Conservation (phyloP, 495 filamentous ascomycete genomes). For the Talaromyces adpressus region DNA sequence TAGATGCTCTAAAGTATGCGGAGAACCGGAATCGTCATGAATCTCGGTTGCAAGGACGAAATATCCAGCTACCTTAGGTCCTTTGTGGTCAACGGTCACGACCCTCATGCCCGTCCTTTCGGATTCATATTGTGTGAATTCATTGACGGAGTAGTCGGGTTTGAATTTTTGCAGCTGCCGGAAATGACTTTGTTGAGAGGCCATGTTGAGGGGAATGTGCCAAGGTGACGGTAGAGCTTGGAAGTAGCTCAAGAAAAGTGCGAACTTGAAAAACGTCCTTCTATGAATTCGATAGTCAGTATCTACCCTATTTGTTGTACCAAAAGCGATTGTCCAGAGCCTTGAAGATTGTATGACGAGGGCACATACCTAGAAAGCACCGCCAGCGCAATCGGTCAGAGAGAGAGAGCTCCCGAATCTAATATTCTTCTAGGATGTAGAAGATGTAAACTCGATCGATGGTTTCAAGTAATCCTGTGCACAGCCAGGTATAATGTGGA, state of each 20-base stretch:
- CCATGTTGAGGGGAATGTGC: constrained; percentile 22
- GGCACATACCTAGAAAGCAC: not conserved
- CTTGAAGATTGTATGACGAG: not conserved
- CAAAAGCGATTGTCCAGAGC: not conserved
- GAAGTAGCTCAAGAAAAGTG: not conserved
- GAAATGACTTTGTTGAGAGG: constrained; percentile 51
- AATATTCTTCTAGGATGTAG: not conserved
- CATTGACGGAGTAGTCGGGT: constrained; percentile 77
- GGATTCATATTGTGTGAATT: constrained; percentile 82
- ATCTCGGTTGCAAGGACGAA: constrained; percentile 97
- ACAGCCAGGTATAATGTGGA: not conserved
- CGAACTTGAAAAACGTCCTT: not conserved
- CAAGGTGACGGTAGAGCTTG: not conserved
- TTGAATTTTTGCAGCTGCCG: constrained; percentile 77
- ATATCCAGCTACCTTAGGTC: constrained; percentile 89
- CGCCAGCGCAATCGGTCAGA: not conserved
- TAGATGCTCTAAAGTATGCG: constrained; percentile 93
- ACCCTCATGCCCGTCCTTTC: constrained; percentile 89
- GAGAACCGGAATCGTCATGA: constrained; percentile 90
- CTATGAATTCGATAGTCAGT: not conserved
- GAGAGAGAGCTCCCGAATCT: not conserved
- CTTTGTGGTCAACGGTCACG: constrained; percentile 82
- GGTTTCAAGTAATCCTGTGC: not conserved
- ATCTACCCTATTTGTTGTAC: not conserved
- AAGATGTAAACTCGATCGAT: not conserved